phyloP scores from a whole-genome alignment of 2,329 filamentous ascomycete species.

The Phyllosticta citribraziliensis region DNA sequence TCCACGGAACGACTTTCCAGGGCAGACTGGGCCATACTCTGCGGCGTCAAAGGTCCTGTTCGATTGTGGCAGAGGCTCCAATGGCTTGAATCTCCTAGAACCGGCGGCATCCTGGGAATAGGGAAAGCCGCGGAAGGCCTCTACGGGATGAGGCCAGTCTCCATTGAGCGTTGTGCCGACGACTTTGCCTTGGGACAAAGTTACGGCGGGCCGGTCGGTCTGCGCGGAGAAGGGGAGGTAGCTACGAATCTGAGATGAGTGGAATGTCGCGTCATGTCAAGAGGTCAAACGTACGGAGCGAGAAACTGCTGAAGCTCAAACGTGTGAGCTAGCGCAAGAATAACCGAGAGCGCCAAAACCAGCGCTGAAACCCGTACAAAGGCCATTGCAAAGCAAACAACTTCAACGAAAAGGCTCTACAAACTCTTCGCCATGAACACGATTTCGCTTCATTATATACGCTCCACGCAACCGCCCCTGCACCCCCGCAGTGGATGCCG shows the following conservation, averaged over 20 bases:
- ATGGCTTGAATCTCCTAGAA: conserved; percentile 15
- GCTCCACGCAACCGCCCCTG: not conserved
- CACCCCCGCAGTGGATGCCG: not conserved
- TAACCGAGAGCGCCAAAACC: conserved; percentile 3
- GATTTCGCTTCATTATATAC: conserved; percentile 4
- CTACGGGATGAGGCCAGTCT: conserved; percentile 9
- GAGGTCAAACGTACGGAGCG: conserved; percentile 1
- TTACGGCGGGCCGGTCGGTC: conserved; percentile 6
- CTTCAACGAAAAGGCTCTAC: not conserved
- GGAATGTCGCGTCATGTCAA: not conserved
- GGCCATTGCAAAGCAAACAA: not conserved
- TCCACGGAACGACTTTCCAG: conserved; percentile 15
- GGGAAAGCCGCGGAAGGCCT: conserved; percentile 16
- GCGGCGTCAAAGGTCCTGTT: conserved; percentile 14
- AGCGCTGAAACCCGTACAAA: conserved; percentile 4
- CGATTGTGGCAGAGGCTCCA: conserved; percentile 13
- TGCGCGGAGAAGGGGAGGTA: conserved; percentile 1
- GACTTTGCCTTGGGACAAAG: conserved; percentile 13
- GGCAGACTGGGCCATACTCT: conserved; percentile 15
- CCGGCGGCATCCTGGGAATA: conserved; percentile 17
- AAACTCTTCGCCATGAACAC: not conserved
- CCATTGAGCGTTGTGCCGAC: conserved; percentile 10
- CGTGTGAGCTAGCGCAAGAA: conserved; percentile 4
- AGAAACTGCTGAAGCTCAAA: conserved; percentile 7
- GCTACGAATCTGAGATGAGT: not conserved